phyloP scores from a whole-genome alignment of 2,329 filamentous ascomycete species.

The Paecilomyces sp. region DNA sequence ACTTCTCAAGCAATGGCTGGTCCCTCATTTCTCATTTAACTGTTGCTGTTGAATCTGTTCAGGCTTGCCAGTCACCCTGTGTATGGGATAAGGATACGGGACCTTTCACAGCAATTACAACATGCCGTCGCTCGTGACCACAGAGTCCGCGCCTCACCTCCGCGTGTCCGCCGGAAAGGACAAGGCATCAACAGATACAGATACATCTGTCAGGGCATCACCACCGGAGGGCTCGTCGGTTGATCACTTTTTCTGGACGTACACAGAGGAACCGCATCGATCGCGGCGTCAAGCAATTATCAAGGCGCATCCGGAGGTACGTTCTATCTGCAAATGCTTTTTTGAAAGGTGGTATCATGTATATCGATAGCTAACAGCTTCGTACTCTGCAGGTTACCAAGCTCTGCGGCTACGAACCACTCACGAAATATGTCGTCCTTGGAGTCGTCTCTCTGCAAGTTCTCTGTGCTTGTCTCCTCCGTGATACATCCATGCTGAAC shows the following conservation, averaged over 20 bases:
- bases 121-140: slow-evolving; percentile 25
- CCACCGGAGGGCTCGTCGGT: slow-evolving; percentile 25
- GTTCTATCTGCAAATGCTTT: slow-evolving; percentile 8
- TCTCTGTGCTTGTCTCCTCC: slow-evolving; percentile 67
- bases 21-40: background rate
- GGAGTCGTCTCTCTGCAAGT: slow-evolving; percentile 79
- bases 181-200: slow-evolving; percentile 9
- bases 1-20: background rate
- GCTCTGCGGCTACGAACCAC: slow-evolving; percentile 88
- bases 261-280: slow-evolving; percentile 94
- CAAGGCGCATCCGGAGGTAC: slow-evolving; percentile 92
- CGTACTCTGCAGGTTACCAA: slow-evolving; percentile 66
- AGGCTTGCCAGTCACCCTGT: slow-evolving; percentile 1
- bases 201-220: slow-evolving; percentile 16
- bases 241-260: slow-evolving; percentile 91
- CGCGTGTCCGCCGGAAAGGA: slow-evolving; percentile 24
- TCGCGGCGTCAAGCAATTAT: slow-evolving; percentile 89
- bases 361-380: background rate
- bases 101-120: slow-evolving; percentile 3
- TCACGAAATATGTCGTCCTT: slow-evolving; percentile 89
- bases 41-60: background rate
- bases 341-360: background rate
- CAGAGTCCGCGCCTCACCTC: slow-evolving; percentile 23
- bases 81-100: slow-evolving; percentile 13
- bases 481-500: slow-evolving; percentile 70